phyloP scores from a whole-genome alignment of 2,329 filamentous ascomycete species.

The Exophiala sp. region DNA sequence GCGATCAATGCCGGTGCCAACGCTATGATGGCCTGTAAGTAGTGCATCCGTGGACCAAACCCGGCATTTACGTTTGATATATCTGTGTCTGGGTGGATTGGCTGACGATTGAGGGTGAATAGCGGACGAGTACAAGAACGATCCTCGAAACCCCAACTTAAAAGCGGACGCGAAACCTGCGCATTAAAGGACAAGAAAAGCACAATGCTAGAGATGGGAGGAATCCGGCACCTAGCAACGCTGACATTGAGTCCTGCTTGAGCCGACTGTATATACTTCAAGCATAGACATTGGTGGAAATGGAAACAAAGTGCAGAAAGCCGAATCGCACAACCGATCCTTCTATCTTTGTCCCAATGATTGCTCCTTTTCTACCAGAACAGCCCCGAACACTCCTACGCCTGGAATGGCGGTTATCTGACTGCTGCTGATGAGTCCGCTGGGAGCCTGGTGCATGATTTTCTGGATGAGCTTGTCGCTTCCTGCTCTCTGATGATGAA shows the following conservation, averaged over 20 bases:
- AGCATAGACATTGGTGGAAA: conserved; percentile 17
- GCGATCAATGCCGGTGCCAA: conserved; percentile 81
- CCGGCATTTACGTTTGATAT: too few species aligned
- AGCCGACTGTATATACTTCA: conserved; percentile 21
- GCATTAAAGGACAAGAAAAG: conserved; percentile 6
- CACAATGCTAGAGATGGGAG: neutral
- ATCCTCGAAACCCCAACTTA: conserved; percentile 67
- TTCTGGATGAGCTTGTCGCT: too few species aligned
- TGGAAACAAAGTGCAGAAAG: neutral
- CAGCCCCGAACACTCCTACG: too few species aligned
- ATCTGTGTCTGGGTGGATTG: conserved; percentile 4
- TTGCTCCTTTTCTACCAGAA: too few species aligned
- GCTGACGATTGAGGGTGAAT: conserved; percentile 26
- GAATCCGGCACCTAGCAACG: neutral
- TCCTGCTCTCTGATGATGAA: too few species aligned
- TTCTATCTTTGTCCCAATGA: too few species aligned
- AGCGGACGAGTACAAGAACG: conserved; percentile 97
- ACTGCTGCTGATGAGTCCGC: too few species aligned
- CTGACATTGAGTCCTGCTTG: conserved; percentile 3
- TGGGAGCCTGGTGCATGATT: too few species aligned
- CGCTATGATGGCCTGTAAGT: conserved; percentile 71
- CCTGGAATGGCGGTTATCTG: too few species aligned
- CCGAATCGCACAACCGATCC: neutral
- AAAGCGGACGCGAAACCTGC: conserved; percentile 28
- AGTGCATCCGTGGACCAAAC: neutral